Evolutionary conservation across 2,329 filamentous ascomycete genomes (phyloP).

Genomic region (Clonostachys rhizophaga): DNA sequence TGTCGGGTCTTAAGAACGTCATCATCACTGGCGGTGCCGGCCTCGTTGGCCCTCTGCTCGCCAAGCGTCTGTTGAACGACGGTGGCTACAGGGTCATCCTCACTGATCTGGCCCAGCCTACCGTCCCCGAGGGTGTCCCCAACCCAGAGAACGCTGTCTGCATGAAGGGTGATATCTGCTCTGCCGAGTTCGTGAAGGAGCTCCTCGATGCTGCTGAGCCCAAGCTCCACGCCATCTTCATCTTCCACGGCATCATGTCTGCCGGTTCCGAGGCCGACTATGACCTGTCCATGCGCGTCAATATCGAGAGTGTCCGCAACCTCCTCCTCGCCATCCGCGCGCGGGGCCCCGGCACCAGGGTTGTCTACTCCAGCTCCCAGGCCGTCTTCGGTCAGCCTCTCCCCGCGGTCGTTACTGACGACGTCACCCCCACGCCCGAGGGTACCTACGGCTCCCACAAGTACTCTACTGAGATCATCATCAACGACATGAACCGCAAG

Average conservation of each 20-base stretch:
- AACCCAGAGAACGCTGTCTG: slow-evolving; percentile 14
- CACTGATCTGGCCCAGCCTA: slow-evolving; percentile 48
- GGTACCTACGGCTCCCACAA: slow-evolving; percentile 57
- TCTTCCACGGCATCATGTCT: slow-evolving; percentile 62
- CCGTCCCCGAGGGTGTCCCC: slow-evolving; percentile 29
- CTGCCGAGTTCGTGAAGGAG: slow-evolving; percentile 1
- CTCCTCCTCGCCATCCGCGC: slow-evolving; percentile 45
- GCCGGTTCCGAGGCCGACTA: slow-evolving; percentile 53
- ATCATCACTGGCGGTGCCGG: slow-evolving; percentile 57
- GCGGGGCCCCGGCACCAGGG: slow-evolving; percentile 36
- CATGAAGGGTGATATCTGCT: slow-evolving; percentile 4
- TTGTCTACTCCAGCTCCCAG: slow-evolving; percentile 54
- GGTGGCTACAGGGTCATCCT: slow-evolving; percentile 36
- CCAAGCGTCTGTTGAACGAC: slow-evolving; percentile 42
- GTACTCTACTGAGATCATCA: slow-evolving; percentile 41
- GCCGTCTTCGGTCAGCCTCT: slow-evolving; percentile 53
- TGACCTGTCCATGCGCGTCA: slow-evolving; percentile 48
- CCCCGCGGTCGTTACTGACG: slow-evolving; percentile 33
- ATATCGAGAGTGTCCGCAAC: slow-evolving; percentile 47
- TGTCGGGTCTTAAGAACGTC: no score
- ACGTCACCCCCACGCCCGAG: slow-evolving; percentile 45
- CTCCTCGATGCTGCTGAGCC: slow-evolving; percentile 1
- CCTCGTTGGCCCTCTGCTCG: slow-evolving; percentile 57
- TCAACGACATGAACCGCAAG: slow-evolving; percentile 27
- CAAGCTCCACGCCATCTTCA: slow-evolving; percentile 42